Conservation (phyloP, 2,329 filamentous ascomycete species). For the Fusarium sp. region DNA sequence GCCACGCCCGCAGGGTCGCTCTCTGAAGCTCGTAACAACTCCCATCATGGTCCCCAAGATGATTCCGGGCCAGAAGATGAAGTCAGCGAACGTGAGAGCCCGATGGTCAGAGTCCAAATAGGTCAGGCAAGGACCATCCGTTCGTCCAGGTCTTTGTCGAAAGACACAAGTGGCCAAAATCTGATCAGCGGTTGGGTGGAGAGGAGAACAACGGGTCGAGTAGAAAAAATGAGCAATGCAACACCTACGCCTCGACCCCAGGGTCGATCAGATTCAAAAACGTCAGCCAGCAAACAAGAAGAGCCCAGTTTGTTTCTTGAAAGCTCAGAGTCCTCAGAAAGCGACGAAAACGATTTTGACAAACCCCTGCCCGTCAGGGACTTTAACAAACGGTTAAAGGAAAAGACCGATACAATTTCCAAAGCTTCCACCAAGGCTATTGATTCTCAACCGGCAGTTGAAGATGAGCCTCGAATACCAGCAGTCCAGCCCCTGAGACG, state of each 20-base stretch:
- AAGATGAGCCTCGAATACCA: conserved; percentile 35
- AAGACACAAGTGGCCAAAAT: conserved; percentile 43
- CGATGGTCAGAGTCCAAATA: conserved; percentile 15
- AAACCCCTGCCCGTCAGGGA: conserved; percentile 47
- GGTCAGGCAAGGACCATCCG: conserved; percentile 35
- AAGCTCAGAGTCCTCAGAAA: conserved; percentile 25
- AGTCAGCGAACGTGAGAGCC: conserved; percentile 9
- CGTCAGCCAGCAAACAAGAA: not conserved
- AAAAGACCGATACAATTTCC: conserved; percentile 18
- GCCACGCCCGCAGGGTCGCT: conserved; percentile 7
- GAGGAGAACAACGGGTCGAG: conserved; percentile 16
- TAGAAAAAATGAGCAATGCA: not conserved
- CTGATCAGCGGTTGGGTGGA: conserved; percentile 60
- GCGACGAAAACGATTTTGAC: conserved; percentile 27
- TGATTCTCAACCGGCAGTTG: not conserved
- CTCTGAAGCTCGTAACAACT: not conserved
- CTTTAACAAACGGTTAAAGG: conserved; percentile 52
- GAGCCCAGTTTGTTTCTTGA: conserved; percentile 31
- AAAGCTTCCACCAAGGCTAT: not conserved
- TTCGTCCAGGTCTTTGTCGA: conserved; percentile 38
- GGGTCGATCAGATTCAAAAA: not conserved
- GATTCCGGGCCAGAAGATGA: conserved; percentile 24
- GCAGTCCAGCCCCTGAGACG: conserved; percentile 21
- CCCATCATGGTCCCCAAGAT: conserved; percentile 7
- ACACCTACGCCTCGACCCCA: not conserved